These are phyloP conservation scores for Dichotomopilus funicola DNA, from an alignment of 2,329 filamentous ascomycete species.

Conservation along the genomic window DNA sequence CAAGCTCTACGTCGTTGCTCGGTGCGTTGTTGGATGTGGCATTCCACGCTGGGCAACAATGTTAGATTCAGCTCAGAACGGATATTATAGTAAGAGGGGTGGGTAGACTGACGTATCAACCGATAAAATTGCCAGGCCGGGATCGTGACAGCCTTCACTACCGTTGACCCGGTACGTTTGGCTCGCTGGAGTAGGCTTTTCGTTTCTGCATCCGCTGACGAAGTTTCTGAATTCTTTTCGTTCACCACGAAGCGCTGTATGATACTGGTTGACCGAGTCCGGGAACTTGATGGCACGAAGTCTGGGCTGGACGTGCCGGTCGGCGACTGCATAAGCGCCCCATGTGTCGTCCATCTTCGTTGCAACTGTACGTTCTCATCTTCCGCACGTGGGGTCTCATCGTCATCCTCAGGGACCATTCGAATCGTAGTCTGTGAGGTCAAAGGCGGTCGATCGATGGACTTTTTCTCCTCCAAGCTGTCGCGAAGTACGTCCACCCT, in stretches of 20 bases:
- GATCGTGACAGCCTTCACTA: conserved; percentile 79
- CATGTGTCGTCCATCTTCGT: conserved; percentile 31
- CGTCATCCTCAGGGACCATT: conserved; percentile 26
- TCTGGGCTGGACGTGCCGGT: conserved; percentile 14
- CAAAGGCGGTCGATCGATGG: conserved; percentile 27
- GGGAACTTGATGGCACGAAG: conserved; percentile 30
- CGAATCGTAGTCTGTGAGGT: conserved; percentile 30
- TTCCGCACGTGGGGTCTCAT: conserved; percentile 14
- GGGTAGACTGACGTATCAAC: conserved; percentile 62
- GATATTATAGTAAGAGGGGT: conserved; percentile 25
- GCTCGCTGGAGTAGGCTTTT: conserved; percentile 38
- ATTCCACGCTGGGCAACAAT: conserved; percentile 64
- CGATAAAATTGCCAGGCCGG: conserved; percentile 98
- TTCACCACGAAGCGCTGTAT: conserved; percentile 55
- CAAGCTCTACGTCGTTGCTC: conserved; percentile 68
- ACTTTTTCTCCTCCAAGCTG: conserved; percentile 47
- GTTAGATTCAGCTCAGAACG: conserved; percentile 28
- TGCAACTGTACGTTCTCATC: conserved; percentile 26
- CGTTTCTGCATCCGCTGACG: conserved; percentile 32
- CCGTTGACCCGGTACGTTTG: conserved; percentile 42
- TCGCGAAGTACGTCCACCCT: conserved; percentile 82
- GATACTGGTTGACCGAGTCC: conserved; percentile 51
- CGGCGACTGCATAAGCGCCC: conserved; percentile 14
- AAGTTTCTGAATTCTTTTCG: conserved; percentile 35
- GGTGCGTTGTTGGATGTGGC: conserved; percentile 51